phyloP scores from a whole-genome alignment of 2,329 filamentous ascomycete genomes.

The Neonectria punicea region DNA sequence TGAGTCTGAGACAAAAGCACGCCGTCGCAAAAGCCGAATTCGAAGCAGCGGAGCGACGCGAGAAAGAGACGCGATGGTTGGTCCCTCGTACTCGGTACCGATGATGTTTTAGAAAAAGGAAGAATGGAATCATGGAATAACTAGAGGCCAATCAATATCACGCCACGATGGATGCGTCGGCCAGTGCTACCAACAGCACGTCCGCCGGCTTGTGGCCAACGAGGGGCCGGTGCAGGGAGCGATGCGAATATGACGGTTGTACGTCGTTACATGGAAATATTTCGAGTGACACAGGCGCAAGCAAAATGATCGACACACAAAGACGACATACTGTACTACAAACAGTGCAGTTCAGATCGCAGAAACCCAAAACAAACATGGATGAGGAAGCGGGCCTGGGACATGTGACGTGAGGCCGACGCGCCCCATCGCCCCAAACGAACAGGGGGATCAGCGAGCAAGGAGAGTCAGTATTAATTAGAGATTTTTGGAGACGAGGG shows the following conservation, averaged over 20 bases:
- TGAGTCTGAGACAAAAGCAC: background rate
- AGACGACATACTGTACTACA: background rate
- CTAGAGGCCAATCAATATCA: constrained; percentile 15
- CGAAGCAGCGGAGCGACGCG: background rate
- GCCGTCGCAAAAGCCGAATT: background rate
- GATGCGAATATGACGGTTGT: background rate
- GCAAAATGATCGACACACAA: background rate
- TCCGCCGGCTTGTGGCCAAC: background rate
- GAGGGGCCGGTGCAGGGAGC: background rate
- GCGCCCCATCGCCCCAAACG: constrained; percentile 25
- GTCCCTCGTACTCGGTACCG: constrained; percentile 6
- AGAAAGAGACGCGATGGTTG: background rate
- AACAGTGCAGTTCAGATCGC: background rate
- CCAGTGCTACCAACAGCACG: constrained; percentile 8
- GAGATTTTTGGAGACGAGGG: background rate
- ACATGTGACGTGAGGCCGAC: constrained; percentile 36
- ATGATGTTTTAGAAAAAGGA: background rate
- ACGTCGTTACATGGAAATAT: background rate
- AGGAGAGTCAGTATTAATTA: background rate
- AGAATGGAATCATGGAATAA: background rate
- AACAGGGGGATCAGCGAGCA: background rate
- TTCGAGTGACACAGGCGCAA: background rate
- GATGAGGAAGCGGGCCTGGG: constrained; percentile 2
- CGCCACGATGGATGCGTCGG: constrained; percentile 13
- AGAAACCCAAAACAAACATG: background rate